Evolutionary conservation across 176 grass and related monocot species (phyloP), one percentile per base, ranked within the genome.

Genomic region (Leersia perrieri): DNA sequence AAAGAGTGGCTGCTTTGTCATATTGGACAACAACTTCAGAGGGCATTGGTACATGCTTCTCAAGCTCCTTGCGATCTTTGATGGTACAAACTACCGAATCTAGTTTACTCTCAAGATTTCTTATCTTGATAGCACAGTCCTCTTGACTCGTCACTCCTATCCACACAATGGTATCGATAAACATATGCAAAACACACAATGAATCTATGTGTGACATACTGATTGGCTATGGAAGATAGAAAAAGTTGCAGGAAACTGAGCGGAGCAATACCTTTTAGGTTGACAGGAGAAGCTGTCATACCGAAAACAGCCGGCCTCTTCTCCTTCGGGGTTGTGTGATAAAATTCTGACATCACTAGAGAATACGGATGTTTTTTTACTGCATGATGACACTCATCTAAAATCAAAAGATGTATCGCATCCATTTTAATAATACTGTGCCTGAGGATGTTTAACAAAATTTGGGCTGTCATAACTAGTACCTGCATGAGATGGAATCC

Each of bases 401-500:
- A 89, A 72, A 99, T 99, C 89, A 99, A 80, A 85, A 99, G 93
- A 93, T 99, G 80, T 81, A 99, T 99, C 36, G 86, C 85, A 77
- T 99, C 96, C 96, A 99, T 99, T 90, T 99, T 99, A 76, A 99
- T 93, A 86, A 99, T 99, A 87, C 96, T 99, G 88, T 99, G 96
- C 68, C 96, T 90, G 76, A 99, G 96, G 86, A 99, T 99, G 92
- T 99, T 99, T 68, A 99, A 89, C 82, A 99, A 93, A 89, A 99
- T 95, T 93, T 99, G 96, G 89, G 96, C 96, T 84, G 96, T 99
- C 96, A 99, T 99, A 83, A 99, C 96, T 73, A 99, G 90, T 89
- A 99, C 96, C 92, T 98, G 92, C 92, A 79, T 79, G 72, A 81
- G 76, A 88, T 42, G 61, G 47, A 42, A 42, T 76, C 40, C 55